Evolutionary conservation across 2,329 filamentous ascomycete species (phyloP).

Genomic region (Nannizziopsis arthrosporioides): DNA sequence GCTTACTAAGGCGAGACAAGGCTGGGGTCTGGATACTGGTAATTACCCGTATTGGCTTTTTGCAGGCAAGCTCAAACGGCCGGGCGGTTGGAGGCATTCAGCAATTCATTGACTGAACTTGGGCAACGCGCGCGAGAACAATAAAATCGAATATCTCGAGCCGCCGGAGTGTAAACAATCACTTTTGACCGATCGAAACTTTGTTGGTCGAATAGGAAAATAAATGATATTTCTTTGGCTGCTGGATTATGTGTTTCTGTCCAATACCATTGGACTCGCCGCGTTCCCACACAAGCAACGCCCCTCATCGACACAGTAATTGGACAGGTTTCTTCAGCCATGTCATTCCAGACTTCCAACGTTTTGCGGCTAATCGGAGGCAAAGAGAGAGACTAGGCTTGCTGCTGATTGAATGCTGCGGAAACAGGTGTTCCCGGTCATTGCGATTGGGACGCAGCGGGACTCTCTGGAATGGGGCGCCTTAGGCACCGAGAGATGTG

Average conservation of each 20-base stretch:
- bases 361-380: not conserved
- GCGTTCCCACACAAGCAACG: not conserved
- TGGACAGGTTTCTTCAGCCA: not conserved
- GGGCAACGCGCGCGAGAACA: not conserved
- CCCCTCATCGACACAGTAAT: slow-evolving; percentile 7
- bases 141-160: not conserved
- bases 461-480: not conserved
- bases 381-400: not conserved
- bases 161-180: not conserved
- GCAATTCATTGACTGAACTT: not conserved
- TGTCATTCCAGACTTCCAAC: not conserved
- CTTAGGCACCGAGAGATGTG: slow-evolving; percentile 2
- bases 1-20: not conserved
- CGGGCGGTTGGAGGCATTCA: not conserved
- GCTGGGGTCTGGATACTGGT: not conserved
- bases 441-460: not conserved
- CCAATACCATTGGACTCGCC: slow-evolving; percentile 3
- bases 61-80: too few relatives aligned
- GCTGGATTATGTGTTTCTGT: not conserved
- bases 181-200: not conserved
- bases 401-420: not conserved
- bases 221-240: slow-evolving; percentile 1
- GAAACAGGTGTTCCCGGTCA: not conserved
- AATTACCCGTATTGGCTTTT: slow-evolving; percentile 5
- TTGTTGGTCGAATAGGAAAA: slow-evolving; percentile 2